Evolutionary conservation across 2,329 filamentous ascomycete genomes (phyloP).

Genomic region (Apiospora phragmitis): DNA sequence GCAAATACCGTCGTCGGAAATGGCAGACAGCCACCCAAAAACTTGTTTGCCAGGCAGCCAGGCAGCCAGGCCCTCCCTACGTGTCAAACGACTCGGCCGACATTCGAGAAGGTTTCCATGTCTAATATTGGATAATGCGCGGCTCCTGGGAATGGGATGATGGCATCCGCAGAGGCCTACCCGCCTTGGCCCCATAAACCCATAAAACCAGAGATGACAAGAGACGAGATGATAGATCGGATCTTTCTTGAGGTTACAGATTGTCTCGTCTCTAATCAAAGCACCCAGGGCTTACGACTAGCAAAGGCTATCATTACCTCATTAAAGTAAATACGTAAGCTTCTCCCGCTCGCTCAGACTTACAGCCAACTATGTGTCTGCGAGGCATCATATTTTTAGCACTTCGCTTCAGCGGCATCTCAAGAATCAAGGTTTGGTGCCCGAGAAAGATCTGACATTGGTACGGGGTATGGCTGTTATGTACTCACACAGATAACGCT

Average conservation of each 20-base stretch:
- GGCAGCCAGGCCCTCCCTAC: background rate
- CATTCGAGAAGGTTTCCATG: background rate
- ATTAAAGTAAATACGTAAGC: background rate
- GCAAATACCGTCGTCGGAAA: background rate
- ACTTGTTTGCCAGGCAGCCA: slow-evolving; percentile 6
- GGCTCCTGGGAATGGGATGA: background rate
- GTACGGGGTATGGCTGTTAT: background rate
- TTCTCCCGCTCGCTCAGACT: background rate
- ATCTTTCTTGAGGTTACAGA: background rate
- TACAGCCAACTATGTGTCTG: background rate
- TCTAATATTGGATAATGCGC: background rate
- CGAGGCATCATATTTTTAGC: background rate
- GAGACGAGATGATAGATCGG: background rate
- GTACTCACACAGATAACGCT: background rate
- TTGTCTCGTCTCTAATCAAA: background rate
- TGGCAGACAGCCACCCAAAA: background rate
- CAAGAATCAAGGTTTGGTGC: background rate
- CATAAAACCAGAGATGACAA: background rate
- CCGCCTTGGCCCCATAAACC: background rate
- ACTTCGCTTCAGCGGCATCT: background rate
- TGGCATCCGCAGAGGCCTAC: background rate
- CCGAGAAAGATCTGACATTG: background rate
- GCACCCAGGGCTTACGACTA: background rate
- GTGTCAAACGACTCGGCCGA: background rate
- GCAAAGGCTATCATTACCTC: background rate